Evolutionary conservation across 2,329 filamentous ascomycete species (phyloP).

Genomic region (Colletotrichum karsti): DNA sequence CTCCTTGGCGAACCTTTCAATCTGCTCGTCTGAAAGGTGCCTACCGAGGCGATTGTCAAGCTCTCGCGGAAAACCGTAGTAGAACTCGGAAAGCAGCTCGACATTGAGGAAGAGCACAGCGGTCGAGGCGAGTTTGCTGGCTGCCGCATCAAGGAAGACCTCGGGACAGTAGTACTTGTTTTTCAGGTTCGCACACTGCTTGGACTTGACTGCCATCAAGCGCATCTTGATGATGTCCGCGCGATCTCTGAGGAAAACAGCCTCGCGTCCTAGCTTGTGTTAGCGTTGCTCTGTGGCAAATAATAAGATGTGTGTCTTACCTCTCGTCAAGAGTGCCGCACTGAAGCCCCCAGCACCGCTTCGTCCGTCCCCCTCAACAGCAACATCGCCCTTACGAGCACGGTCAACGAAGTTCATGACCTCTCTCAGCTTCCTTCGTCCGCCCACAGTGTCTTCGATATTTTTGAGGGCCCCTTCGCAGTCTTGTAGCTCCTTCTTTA

Average conservation of each 20-base stretch:
- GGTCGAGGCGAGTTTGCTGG: conserved; percentile 92
- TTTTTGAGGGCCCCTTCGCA: conserved; percentile 81
- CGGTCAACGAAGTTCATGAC: conserved; percentile 93
- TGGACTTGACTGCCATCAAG: conserved; percentile 85
- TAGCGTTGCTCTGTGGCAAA: conserved; percentile 32
- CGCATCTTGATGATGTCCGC: conserved; percentile 92
- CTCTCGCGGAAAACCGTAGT: conserved; percentile 95
- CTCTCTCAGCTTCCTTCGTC: conserved; percentile 85
- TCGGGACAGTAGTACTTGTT: conserved; percentile 99
- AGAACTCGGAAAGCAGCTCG: conserved; percentile 95
- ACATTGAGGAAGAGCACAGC: conserved; percentile 98
- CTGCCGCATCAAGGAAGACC: conserved; percentile 96
- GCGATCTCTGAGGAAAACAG: conserved; percentile 91
- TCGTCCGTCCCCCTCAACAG: conserved; percentile 82
- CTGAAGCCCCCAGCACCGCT: conserved; percentile 95
- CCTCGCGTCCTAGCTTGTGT: conserved; percentile 77
- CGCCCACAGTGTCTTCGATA: conserved; percentile 81
- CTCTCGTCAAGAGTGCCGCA: conserved; percentile 82
- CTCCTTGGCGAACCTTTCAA: conserved; percentile 91
- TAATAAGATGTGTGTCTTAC: conserved; percentile 54
- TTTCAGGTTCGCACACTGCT: conserved; percentile 82
- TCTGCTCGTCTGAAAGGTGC: conserved; percentile 78
- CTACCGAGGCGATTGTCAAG: conserved; percentile 87
- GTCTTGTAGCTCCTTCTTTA: conserved; percentile 88
- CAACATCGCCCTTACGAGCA: conserved; percentile 84